phyloP scores from a whole-genome alignment of 169 alveolate species.

The Plasmodium sp. region DNA sequence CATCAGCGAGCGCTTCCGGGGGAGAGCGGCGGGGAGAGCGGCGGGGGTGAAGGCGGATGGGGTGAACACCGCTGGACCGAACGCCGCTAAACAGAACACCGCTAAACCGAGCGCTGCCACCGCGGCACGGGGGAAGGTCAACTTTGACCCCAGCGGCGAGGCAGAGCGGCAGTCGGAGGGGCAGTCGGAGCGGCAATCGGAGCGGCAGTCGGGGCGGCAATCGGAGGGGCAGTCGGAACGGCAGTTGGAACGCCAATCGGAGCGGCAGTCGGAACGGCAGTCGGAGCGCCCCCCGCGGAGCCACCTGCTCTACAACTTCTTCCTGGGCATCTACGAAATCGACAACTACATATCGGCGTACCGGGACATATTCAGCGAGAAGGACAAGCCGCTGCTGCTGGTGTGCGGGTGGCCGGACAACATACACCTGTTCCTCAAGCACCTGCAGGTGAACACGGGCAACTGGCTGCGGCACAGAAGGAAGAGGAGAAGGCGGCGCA shows the following conservation, averaged over 20 bases:
- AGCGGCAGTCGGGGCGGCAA: neutral
- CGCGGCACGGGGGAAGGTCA: neutral
- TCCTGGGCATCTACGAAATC: constrained; percentile 53
- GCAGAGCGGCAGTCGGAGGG: neutral
- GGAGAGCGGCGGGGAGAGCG: neutral
- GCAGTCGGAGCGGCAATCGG: neutral
- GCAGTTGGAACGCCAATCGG: neutral
- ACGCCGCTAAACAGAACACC: neutral
- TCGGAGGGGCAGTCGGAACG: neutral
- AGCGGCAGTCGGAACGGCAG: neutral
- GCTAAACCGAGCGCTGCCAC: neutral
- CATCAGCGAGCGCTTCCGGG: neutral
- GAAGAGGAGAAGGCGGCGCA: neutral
- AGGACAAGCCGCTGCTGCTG: constrained; percentile 71
- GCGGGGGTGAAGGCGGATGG: neutral
- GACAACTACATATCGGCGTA: constrained; percentile 67
- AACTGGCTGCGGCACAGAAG: neutral
- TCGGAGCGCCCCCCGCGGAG: neutral
- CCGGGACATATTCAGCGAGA: constrained; percentile 32
- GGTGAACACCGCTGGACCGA: constrained; percentile 38
- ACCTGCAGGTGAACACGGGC: constrained; percentile 29
- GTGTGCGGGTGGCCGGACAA: constrained; percentile 85
- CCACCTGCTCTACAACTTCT: neutral
- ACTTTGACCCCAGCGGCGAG: neutral
- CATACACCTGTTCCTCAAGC: constrained; percentile 76